Evolutionary conservation across 805 yeast genomes (phyloP).

Genomic region (Metschnikowia bowlesiae): DNA sequence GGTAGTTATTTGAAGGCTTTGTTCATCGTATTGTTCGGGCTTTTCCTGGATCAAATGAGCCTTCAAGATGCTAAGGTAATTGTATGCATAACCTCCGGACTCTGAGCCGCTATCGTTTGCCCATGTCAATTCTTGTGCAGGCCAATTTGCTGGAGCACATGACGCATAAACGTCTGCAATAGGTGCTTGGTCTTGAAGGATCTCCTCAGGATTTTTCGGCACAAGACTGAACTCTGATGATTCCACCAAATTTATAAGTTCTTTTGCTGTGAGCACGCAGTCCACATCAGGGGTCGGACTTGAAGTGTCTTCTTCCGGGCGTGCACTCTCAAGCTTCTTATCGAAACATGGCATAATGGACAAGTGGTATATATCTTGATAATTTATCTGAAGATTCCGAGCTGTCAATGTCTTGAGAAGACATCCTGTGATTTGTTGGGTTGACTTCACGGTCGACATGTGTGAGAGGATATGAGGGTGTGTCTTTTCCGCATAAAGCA

Average conservation of each 20-base stretch:
- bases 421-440: constrained; percentile 90
- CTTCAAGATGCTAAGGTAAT: constrained; percentile 49
- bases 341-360: constrained; percentile 97
- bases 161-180: constrained; percentile 21
- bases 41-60: constrained; percentile 18
- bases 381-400: constrained; percentile 23
- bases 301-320: constrained; percentile 49
- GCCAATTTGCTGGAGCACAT: constrained; percentile 61
- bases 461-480: constrained; percentile 77
- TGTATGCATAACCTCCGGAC: constrained; percentile 85
- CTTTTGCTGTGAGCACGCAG: constrained; percentile 90
- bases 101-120: constrained; percentile 69
- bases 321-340: constrained; percentile 89
- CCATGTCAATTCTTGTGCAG: constrained; percentile 59
- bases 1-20: constrained; percentile 28
- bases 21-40: constrained; percentile 14
- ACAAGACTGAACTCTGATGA: constrained; percentile 42
- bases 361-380: constrained; percentile 63
- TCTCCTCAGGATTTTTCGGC: constrained; percentile 13
- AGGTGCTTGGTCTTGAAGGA: not conserved
- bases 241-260: constrained; percentile 66
- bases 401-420: constrained; percentile 54
- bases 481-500: constrained; percentile 90
- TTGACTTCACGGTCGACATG: constrained; percentile 73
- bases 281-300: constrained; percentile 61